Evolutionary conservation across 2,329 filamentous ascomycete genomes (phyloP), one percentile per base, ranked within the genome.

Genomic region (Mollisia scopiformis): DNA sequence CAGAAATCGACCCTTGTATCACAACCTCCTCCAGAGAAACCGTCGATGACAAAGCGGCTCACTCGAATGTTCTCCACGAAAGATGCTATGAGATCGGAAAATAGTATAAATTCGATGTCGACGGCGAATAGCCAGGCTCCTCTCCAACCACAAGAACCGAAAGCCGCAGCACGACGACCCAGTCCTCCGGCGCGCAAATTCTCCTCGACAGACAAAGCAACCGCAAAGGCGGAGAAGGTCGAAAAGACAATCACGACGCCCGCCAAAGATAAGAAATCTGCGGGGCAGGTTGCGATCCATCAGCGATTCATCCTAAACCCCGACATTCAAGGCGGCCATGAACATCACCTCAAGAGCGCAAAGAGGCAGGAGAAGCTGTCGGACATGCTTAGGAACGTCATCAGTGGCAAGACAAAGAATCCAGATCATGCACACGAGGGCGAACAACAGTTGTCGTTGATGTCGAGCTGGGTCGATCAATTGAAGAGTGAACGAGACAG

Each of bases 401-500:
- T 98, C 56, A 81, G 83, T 59, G 92, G 92, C 66, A 92, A 91
- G 76, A 93, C 92, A 77, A 90, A 91, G 73, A 91, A 93, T 64
- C 83, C 86, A 16, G 82, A 88, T 3, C 76, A 80, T 46, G 73
- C 73, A 25, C 80, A 80, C 16, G 82, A 86, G 64, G 82, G 84
- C 28, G 91, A 95, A 63, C 87, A 92, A 72, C 92, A 96, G 67
- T 80, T 98, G 49, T 98, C 94, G 7, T 84, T 99, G 58, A 95
- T 98, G 79, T 95, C 93, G 28, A 93, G 87, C 69, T 98, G 94
- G 94, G 93, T 97, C 58, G 94, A 97, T 75, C 93, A 96, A 64
- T 83, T 97, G 68, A 92, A 93, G 74, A 90, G 86, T 68, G 93
- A 97, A 75, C 93, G 92, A 75, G 92, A 96, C 62, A 86, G 84